Base-by-base conservation (phyloP, 441 rosid genomes). In the Euphorbia celastroides region DNA sequence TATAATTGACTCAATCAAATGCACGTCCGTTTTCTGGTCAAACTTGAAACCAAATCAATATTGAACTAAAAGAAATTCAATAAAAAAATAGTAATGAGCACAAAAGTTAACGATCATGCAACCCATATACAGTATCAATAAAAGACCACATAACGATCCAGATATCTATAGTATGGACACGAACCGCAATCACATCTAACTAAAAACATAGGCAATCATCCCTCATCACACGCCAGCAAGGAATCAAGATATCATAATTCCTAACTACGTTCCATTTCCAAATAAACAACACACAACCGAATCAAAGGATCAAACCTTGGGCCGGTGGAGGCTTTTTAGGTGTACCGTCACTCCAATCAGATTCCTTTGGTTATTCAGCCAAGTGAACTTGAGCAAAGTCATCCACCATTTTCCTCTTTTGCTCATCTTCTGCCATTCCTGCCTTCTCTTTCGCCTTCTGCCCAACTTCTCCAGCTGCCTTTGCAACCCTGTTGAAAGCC, bases 381-480 rank as follows among this genome's bases (percentile, higher is more conserved):
- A 82, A 72, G 66, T 82, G 86, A 73, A 77, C 73, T 55, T 64
- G 80, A 30, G 87, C 90, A 63, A 75, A 86, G 62, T 86, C 92
- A 54, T 87, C 86, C 48, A 84, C 79, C 30, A 79, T 75, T 70
- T 81, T 84, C 68, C 83, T 76, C 75, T 75, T 87, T 73, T 76
- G 83, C 67, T 85, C 96, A 64, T 91, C 95, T 69, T 88, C 90
- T 13, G 79, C 84, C 70, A 67, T 74, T 52, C 81, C 87, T 38
- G 67, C 85, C 70, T 86, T 91, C 69, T 92, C 97, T 76, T 81
- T 86, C 3, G 92, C 75, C 79, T 80, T 86, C 86, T 91, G 89
- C 32, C 96, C 90, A 9, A 87, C 88, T 20, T 91, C 96, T 30
- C 80, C 87, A 0, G 93, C 97, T 36, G 90, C 90, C 79, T 89